These are phyloP conservation scores for Aspergillus avenaceus DNA, from an alignment of 495 filamentous ascomycete genomes.

Conservation along the genomic window DNA sequence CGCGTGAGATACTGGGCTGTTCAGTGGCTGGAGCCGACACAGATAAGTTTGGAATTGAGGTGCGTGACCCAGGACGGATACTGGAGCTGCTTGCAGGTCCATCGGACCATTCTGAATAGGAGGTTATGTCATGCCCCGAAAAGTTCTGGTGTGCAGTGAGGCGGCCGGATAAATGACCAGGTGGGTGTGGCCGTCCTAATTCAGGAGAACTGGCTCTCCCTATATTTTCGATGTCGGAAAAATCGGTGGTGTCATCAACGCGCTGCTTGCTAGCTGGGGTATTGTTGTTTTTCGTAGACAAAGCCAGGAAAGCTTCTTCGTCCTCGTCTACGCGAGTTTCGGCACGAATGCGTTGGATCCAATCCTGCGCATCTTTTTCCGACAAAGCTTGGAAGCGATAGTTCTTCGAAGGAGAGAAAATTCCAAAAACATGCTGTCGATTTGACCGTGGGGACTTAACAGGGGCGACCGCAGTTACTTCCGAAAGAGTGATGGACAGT, in stretches of 20 bases:
- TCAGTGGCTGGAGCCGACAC: conserved; percentile 24
- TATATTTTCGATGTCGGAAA: conserved; percentile 32
- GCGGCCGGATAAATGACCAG: conserved; percentile 24
- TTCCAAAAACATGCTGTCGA: conserved; percentile 75
- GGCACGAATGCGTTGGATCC: conserved; percentile 77
- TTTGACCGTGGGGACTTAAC: conserved; percentile 84
- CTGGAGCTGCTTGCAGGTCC: conserved; percentile 32
- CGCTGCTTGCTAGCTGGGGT: conserved; percentile 32
- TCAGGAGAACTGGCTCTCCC: conserved; percentile 45
- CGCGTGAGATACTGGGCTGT: conserved; percentile 38
- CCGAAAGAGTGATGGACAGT: conserved; percentile 80
- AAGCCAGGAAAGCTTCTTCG: conserved; percentile 67
- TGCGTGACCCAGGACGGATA: conserved; percentile 24
- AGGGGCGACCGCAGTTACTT: conserved; percentile 84
- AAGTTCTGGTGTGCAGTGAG: conserved; percentile 64
- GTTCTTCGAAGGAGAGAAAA: conserved; percentile 90
- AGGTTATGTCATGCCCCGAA: conserved; percentile 83
- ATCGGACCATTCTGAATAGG: conserved; percentile 89
- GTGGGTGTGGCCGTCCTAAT: conserved; percentile 28
- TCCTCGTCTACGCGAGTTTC: conserved; percentile 82
- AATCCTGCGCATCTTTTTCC: conserved; percentile 74
- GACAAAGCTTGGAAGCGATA: conserved; percentile 78
- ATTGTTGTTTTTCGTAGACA: conserved; percentile 41
- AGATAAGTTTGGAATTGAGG: conserved; percentile 30
- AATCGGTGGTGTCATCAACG: conserved; percentile 44